Evolutionary conservation across 2,329 filamentous ascomycete genomes (phyloP), one percentile per base, ranked within the genome.

Genomic region (Neopestalotiopsis sp.): DNA sequence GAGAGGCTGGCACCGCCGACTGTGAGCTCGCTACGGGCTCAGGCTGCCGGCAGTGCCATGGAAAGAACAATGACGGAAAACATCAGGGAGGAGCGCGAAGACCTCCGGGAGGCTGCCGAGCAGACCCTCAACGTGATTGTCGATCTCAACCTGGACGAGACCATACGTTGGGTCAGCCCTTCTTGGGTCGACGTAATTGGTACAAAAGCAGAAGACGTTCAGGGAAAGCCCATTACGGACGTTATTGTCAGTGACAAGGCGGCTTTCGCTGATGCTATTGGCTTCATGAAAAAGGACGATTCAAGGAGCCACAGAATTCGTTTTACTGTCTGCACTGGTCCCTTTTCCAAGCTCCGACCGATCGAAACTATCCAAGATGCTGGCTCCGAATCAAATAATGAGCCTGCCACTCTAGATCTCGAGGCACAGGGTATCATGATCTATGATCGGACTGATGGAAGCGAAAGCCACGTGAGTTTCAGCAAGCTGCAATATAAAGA

Each of bases 341-440:
- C 91, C 4, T 80, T 89, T 56, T 94, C 92, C 13, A 90, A 90
- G 73, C 82, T 94, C 64, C 84, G 87, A 30, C 81, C 85, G 32
- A 60, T 83, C 72, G 82, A 84, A 28, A 77, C 78, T 40, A 74
- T 83, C 14, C 77, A 81, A 69, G 80, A 83, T 61, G 75, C 65
- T 20, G 78, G 61, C 57, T 63, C 82, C 67, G 77, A 80, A 34
- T 77, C 81, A 20, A 17, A 62, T 17, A 64, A 61, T 17, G 80
- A 83, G n/a, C 81, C 86, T 66, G 82, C 86, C 68, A 85, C 89
- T 52, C 86, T 97, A 70, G 92, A 94, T 71, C 88, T 99, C 69
- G 97, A 99, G 82, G 97, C 94, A 6, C 96, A 99, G 81, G 96
- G 96, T 28, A 99, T 99, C 77, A 97, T 98, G 92, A 94, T 98